Evolutionary conservation across 2,329 filamentous ascomycete genomes (phyloP).

Genomic region (Penicillium sclerotigenum): DNA sequence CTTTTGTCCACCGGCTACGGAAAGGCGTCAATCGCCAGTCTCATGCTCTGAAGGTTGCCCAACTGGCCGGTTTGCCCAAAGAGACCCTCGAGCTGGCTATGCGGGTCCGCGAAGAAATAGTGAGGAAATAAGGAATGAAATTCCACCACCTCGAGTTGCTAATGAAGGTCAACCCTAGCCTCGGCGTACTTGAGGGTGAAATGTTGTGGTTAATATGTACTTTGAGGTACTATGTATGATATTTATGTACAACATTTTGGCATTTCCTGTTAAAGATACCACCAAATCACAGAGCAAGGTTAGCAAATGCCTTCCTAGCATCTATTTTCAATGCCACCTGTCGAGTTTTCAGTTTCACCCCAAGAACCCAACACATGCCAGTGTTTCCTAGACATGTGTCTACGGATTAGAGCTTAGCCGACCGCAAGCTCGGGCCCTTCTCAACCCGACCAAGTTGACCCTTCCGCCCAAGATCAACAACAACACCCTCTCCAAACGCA

Average conservation of each 20-base stretch:
- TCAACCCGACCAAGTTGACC: constrained; percentile 21
- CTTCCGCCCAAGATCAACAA: constrained; percentile 29
- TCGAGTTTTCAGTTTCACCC: neutral
- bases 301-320: neutral
- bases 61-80: constrained; percentile 75
- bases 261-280: neutral
- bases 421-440: constrained; percentile 15
- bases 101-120: constrained; percentile 54
- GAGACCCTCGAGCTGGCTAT: constrained; percentile 66
- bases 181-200: neutral
- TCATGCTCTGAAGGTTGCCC: constrained; percentile 93
- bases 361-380: neutral
- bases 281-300: neutral
- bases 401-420: constrained; percentile 17
- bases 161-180: neutral
- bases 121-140: constrained; percentile 22
- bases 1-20: constrained; percentile 79
- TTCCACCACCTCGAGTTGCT: neutral
- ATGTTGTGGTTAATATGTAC: neutral
- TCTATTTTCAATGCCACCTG: neutral
- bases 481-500: constrained; percentile 42
- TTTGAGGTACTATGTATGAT: neutral
- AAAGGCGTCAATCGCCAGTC: constrained; percentile 80
- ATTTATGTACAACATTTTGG: constrained; percentile 8
- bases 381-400: neutral